Evolutionary conservation across 371 early-diverging fungal species (phyloP).

Genomic region (Massospora cicadina): DNA sequence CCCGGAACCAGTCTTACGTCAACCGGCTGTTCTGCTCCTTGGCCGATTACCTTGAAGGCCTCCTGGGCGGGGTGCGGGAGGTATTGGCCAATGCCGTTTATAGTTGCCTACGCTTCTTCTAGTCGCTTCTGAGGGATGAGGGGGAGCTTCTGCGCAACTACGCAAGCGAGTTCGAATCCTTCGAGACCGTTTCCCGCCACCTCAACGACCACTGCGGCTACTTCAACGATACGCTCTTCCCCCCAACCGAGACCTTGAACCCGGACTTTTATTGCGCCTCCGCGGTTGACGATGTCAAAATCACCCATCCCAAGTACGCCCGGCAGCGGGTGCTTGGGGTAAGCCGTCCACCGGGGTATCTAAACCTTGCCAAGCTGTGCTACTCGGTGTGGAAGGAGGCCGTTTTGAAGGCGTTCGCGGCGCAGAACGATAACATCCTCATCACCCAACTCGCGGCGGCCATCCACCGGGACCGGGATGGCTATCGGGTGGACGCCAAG

Average conservation of each 20-base stretch:
- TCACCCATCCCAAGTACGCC: background rate
- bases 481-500: background rate
- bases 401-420: background rate
- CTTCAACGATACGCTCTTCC: background rate
- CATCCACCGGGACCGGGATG: constrained; percentile 1
- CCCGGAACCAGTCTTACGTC: background rate
- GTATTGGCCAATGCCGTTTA: background rate
- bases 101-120: background rate
- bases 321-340: background rate
- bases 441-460: background rate
- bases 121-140: background rate
- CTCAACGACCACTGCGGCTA: background rate
- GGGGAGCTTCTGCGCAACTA: background rate
- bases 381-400: constrained; percentile 1
- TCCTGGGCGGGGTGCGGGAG: background rate
- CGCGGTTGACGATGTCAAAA: background rate
- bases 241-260: background rate
- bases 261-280: background rate
- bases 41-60: background rate
- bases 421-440: background rate
- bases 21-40: background rate
- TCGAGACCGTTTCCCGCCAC: background rate
- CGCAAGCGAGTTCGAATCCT: background rate
- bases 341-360: background rate
- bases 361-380: background rate